These are phyloP conservation scores for Isatis tinctoria DNA, from an alignment of 345 rosid genomes.

Conservation along the genomic window DNA sequence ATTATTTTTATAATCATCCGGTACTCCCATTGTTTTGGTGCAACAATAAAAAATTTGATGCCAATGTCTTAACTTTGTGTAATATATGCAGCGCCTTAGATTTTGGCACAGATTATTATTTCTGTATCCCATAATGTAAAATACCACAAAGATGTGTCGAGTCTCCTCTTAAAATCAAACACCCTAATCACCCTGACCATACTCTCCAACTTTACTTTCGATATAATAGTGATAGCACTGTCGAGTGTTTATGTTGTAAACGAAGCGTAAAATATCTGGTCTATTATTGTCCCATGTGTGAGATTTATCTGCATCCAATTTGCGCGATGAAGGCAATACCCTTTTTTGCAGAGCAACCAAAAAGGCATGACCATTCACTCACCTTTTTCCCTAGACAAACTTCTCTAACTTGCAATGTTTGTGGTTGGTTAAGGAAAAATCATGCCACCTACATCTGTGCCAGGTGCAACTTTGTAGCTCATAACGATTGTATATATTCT, in stretches of 20 bases:
- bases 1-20: background rate
- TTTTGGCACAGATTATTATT: background rate
- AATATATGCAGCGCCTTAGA: background rate
- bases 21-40: background rate
- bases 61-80: background rate
- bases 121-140: background rate
- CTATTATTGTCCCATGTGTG: background rate
- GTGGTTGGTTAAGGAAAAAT: background rate
- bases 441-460: background rate
- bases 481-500: background rate
- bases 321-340: background rate
- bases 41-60: background rate
- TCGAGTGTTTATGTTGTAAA: background rate
- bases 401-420: background rate
- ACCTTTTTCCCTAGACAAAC: background rate
- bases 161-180: background rate
- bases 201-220: background rate
- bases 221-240: too few relatives aligned
- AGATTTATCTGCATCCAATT: background rate
- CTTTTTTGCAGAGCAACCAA: background rate
- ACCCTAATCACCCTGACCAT: background rate
- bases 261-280: rapidly evolving
- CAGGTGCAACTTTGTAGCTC: background rate
- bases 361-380: background rate
- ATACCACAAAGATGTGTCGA: background rate